Conservation (phyloP, 371 early-diverging fungal species). For the Rhizoclosmatium hyalinum region DNA sequence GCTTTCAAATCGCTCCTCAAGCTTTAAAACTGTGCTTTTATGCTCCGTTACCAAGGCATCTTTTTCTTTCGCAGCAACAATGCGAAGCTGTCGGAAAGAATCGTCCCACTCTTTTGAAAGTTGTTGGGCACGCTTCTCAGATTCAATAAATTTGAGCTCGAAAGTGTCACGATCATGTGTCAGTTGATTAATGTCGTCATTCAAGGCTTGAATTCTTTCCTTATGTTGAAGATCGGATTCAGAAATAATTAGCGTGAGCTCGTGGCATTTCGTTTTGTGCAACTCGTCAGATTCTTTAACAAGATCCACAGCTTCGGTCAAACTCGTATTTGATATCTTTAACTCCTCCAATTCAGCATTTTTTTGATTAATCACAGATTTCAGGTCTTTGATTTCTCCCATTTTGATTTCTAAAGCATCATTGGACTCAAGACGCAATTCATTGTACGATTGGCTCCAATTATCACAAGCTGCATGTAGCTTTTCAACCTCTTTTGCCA, state of each 20-base stretch:
- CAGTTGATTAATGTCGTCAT: not conserved
- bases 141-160: not conserved
- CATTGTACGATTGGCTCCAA: slow-evolving; percentile 20
- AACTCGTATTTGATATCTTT: not conserved
- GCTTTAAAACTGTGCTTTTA: not conserved
- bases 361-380: not conserved
- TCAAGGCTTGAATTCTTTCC: not conserved
- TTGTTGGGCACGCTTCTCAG: slow-evolving; percentile 2
- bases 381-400: slow-evolving; percentile 4
- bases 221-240: not conserved
- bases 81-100: slow-evolving; percentile 1
- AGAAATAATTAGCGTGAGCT: slow-evolving; percentile 13
- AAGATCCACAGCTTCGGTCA: not conserved
- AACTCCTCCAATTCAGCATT: not conserved
- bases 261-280: slow-evolving; percentile 1
- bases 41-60: slow-evolving; percentile 1
- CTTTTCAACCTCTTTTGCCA: not conserved
- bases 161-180: not conserved
- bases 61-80: slow-evolving; percentile 6
- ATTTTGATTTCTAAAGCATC: not conserved
- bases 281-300: slow-evolving; percentile 19
- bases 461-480: slow-evolving; percentile 23
- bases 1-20: slow-evolving; percentile 3
- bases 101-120: slow-evolving; percentile 20
- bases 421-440: not conserved